phyloP scores from a whole-genome alignment of 495 filamentous ascomycete species.

The Daldinia bambusicola region DNA sequence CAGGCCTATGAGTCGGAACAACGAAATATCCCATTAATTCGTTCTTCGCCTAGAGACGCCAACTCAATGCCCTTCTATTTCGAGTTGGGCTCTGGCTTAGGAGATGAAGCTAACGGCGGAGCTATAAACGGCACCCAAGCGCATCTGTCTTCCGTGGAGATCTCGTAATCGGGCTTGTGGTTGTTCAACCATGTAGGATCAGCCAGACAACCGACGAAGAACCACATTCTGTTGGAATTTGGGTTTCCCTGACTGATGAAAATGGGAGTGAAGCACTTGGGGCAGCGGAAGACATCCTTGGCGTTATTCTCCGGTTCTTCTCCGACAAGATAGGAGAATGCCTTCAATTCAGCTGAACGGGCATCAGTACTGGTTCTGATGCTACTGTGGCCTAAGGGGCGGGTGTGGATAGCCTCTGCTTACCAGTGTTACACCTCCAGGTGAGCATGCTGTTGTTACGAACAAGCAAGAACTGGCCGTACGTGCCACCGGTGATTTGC shows the following conservation, averaged over 20 bases:
- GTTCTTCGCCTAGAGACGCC: background rate
- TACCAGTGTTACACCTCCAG: background rate
- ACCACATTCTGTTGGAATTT: background rate
- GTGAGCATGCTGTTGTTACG: background rate
- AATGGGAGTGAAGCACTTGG: constrained; percentile 8
- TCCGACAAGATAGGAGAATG: background rate
- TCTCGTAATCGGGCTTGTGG: constrained; percentile 6
- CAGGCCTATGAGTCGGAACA: background rate
- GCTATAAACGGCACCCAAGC: constrained; percentile 10
- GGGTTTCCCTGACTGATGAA: background rate
- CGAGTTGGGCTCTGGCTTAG: background rate
- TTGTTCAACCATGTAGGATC: constrained; percentile 2
- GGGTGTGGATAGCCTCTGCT: background rate
- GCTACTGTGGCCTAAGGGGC: background rate
- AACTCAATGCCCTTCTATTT: background rate
- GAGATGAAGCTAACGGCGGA: background rate
- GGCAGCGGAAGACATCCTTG: constrained; percentile 12
- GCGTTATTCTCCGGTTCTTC: background rate
- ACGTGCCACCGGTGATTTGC: constrained; percentile 27
- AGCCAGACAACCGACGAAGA: constrained; percentile 23
- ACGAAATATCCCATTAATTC: background rate
- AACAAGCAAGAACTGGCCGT: constrained; percentile 11
- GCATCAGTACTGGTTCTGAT: background rate
- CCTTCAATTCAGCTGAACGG: background rate
- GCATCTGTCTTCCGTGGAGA: background rate